These are phyloP conservation scores for Lactarius akahatsu DNA, from an alignment of 768 basidiomycete genomes.

Conservation along the genomic window DNA sequence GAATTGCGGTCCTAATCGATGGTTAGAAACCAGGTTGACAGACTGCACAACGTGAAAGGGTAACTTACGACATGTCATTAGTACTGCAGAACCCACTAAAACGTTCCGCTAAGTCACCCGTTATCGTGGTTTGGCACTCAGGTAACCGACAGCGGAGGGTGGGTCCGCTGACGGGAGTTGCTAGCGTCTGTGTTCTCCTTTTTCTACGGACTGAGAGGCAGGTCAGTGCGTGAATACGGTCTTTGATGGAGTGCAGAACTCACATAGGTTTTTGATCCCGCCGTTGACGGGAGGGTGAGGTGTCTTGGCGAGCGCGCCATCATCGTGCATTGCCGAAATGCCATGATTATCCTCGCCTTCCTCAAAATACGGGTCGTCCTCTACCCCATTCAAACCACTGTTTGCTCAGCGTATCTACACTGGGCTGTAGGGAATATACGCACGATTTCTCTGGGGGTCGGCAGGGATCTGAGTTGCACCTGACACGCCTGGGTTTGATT, in stretches of 20 bases:
- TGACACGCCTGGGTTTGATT: neutral
- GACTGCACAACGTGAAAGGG: neutral
- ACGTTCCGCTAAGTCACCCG: neutral
- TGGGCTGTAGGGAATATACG: neutral
- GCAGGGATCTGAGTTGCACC: neutral
- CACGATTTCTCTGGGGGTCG: neutral
- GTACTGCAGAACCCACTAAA: constrained; percentile 10
- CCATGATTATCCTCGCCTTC: neutral
- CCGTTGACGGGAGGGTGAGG: neutral
- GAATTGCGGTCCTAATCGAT: neutral
- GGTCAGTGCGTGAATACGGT: neutral
- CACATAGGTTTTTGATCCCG: neutral
- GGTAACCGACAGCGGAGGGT: neutral
- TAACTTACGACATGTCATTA: neutral
- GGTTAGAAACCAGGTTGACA: neutral
- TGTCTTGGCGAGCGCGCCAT: neutral
- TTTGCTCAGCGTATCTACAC: neutral
- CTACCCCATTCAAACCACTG: neutral
- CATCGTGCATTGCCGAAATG: neutral
- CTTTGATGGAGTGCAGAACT: neutral
- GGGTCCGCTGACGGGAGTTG: neutral
- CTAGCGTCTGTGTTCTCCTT: neutral
- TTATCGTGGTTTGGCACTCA: neutral
- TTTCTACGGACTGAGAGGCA: neutral
- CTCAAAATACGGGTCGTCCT: neutral